These are phyloP conservation scores for Penicillium antarcticum DNA, from an alignment of 495 filamentous ascomycete species.

Conservation along the genomic window DNA sequence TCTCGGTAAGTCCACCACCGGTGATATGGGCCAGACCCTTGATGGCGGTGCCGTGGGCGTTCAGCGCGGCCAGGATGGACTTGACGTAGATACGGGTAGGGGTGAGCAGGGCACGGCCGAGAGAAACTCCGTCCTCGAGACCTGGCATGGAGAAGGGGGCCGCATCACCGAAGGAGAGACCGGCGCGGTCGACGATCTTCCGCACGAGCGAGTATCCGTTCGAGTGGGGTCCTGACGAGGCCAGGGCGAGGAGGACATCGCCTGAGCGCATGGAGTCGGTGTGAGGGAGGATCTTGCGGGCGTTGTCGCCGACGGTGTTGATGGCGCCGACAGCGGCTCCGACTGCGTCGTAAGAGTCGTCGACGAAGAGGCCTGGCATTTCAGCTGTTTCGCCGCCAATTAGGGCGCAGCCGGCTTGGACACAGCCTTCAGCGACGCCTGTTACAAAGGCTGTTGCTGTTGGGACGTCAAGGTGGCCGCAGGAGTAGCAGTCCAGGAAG, in stretches of 20 bases:
- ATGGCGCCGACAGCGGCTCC: conserved; percentile 86
- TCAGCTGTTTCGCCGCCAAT: conserved; percentile 96
- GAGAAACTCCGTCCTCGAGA: conserved; percentile 31
- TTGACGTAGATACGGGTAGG: conserved; percentile 82
- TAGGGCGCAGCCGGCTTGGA: conserved; percentile 77
- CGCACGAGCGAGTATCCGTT: conserved; percentile 95
- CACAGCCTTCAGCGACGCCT: conserved; percentile 83
- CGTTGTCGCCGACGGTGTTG: conserved; percentile 46
- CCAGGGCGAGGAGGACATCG: conserved; percentile 80
- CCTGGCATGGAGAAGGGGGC: conserved; percentile 69
- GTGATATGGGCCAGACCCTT: conserved; percentile 97
- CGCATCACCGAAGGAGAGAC: conserved; percentile 62
- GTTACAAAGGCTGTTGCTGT: conserved; percentile 78
- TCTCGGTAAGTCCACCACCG: conserved; percentile 86
- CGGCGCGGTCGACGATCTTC: conserved; percentile 70
- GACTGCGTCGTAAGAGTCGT: conserved; percentile 83
- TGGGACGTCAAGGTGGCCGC: conserved; percentile 73
- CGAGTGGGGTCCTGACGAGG: conserved; percentile 81
- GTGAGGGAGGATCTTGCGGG: conserved; percentile 65
- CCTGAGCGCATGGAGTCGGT: conserved; percentile 71
- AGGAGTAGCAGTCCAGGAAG: conserved; percentile 96
- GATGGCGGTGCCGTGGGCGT: conserved; percentile 56
- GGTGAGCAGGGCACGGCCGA: conserved; percentile 73
- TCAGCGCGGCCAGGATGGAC: conserved; percentile 60
- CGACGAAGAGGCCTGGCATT: conserved; percentile 89